Conservation (phyloP, 2,329 filamentous ascomycete genomes). For the Pseudogymnoascus verrucosus region DNA sequence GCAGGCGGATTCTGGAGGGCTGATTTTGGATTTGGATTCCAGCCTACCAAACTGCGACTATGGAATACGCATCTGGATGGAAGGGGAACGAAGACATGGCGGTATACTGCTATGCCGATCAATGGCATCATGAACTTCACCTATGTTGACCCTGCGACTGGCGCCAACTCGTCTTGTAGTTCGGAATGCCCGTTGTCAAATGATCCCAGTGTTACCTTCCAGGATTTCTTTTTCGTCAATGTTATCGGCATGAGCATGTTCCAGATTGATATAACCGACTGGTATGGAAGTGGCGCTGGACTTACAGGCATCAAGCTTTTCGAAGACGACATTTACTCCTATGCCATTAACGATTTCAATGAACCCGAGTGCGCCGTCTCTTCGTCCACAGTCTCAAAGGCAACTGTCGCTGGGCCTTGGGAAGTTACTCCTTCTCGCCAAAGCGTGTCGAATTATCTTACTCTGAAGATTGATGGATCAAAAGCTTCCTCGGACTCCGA, state of each 20-base stretch:
- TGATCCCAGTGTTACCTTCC: conserved; percentile 56
- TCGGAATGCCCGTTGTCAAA: conserved; percentile 76
- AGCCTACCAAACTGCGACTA: conserved; percentile 77
- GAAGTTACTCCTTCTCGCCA: conserved; percentile 54
- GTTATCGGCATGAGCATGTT: conserved; percentile 80
- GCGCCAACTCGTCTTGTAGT: conserved; percentile 64
- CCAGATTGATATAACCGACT: conserved; percentile 75
- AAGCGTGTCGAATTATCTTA: conserved; percentile 71
- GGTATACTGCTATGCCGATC: conserved; percentile 76
- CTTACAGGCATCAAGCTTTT: conserved; percentile 81
- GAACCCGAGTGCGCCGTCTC: conserved; percentile 70
- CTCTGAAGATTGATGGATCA: conserved; percentile 50
- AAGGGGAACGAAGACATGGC: conserved; percentile 79
- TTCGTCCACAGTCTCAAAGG: conserved; percentile 50
- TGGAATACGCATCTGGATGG: conserved; percentile 82
- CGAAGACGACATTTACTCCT: conserved; percentile 75
- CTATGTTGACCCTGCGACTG: conserved; percentile 68
- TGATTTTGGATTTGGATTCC: conserved; percentile 72
- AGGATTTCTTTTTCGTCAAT: conserved; percentile 91
- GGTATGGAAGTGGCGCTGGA: conserved; percentile 80
- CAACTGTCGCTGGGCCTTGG: conserved; percentile 71
- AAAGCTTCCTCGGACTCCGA: conserved; percentile 50
- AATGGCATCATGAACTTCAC: conserved; percentile 95
- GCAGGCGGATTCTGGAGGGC: conserved; percentile 77
- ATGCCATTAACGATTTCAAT: conserved; percentile 81